Percentiles rank a stretch among this genome's conserved stretches.
Conservation (phyloP, 1,139 yeast species). For the Meyerozyma guilliermondii region DNA sequence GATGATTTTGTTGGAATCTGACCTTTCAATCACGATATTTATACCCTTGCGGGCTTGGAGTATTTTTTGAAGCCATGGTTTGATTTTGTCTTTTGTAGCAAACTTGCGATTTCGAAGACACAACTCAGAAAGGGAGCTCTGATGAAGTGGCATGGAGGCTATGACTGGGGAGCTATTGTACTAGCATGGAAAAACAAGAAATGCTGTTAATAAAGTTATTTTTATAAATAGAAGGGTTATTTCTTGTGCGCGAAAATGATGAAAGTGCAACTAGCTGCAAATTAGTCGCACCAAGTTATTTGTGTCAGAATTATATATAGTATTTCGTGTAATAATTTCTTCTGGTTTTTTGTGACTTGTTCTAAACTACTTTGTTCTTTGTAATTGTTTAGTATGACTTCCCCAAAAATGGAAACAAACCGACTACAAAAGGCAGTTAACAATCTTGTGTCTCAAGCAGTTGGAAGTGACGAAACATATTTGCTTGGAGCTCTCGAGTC, state of each 20-base stretch:
- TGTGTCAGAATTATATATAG: too few species aligned
- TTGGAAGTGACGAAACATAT: background rate
- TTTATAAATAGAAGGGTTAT: too few species aligned
- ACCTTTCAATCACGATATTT: conserved; percentile 61
- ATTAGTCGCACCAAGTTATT: too few species aligned
- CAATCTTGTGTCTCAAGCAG: background rate
- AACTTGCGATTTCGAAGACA: conserved; percentile 1
- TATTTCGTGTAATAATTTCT: too few species aligned
- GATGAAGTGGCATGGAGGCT: background rate
- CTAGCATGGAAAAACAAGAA: background rate
- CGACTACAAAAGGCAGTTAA: background rate
- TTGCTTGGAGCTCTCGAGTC: background rate
- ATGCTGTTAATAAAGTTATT: too few species aligned
- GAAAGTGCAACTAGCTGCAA: too few species aligned
- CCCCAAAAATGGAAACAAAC: too few species aligned
- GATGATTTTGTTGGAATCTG: conserved; percentile 63
- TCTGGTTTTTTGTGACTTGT: too few species aligned
- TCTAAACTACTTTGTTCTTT: too few species aligned
- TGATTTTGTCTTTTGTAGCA: conserved; percentile 26
- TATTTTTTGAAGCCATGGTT: conserved; percentile 61
- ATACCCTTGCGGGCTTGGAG: conserved; percentile 47
- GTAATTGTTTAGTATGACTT: too few species aligned
- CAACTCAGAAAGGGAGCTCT: background rate
- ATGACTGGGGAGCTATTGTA: background rate
- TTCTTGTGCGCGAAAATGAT: too few species aligned